These are phyloP conservation scores for Cupressus sempervirens DNA, from an alignment of 75 land plant species.

Conservation along the genomic window DNA sequence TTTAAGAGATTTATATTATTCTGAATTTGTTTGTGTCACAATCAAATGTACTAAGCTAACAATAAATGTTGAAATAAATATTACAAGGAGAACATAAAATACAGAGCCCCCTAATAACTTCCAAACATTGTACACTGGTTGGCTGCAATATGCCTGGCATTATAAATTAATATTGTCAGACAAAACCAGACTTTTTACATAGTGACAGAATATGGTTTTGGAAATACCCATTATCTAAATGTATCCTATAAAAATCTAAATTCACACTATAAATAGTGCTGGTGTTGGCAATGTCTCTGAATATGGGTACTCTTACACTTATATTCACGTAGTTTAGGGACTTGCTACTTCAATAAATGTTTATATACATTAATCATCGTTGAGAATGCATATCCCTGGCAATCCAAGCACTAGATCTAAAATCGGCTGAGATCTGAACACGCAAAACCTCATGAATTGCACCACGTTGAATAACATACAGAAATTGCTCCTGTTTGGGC, in stretches of 20 bases:
- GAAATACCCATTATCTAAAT: background rate
- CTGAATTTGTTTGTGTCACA: background rate
- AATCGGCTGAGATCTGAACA: slow-evolving; percentile 70
- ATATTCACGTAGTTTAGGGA: background rate
- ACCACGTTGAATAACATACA: slow-evolving; percentile 72
- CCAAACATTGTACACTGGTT: background rate
- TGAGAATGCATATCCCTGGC: slow-evolving; percentile 46
- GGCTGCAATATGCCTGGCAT: background rate
- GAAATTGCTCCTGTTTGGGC: slow-evolving; percentile 33
- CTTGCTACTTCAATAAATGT: background rate
- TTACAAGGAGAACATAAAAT: background rate
- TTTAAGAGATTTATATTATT: background rate
- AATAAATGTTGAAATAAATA: background rate
- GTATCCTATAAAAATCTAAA: background rate
- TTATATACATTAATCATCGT: slow-evolving; percentile 12
- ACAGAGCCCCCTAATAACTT: background rate
- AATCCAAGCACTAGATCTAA: slow-evolving; percentile 45
- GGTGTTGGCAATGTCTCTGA: background rate
- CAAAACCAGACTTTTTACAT: background rate
- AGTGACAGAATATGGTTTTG: background rate
- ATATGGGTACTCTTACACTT: background rate
- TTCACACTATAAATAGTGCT: background rate
- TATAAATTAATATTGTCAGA: background rate
- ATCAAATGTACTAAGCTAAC: background rate
- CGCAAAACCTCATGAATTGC: slow-evolving; percentile 84